Evolutionary conservation across 2,329 filamentous ascomycete species (phyloP).

Genomic region (Apiospora kogelbergensis): DNA sequence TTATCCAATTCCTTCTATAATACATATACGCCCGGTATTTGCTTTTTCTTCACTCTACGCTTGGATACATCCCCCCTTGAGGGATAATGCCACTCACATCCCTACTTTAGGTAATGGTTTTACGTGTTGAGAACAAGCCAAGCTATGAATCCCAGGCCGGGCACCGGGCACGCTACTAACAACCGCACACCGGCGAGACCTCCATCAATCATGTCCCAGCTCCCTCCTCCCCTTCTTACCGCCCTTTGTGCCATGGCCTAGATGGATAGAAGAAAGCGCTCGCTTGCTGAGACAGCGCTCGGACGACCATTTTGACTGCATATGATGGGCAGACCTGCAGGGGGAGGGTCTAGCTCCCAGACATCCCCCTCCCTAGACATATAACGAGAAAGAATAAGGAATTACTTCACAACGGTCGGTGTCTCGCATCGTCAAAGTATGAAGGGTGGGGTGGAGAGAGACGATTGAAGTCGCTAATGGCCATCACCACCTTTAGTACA

Average conservation of each 20-base stretch:
- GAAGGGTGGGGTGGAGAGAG: background rate
- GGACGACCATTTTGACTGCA: background rate
- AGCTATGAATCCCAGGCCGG: background rate
- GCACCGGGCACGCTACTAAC: background rate
- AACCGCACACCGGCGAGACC: background rate
- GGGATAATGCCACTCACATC: background rate
- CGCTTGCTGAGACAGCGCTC: background rate
- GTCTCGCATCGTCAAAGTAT: background rate
- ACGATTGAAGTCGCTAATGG: background rate
- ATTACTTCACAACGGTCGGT: background rate
- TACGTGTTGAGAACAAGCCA: background rate
- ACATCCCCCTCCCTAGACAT: background rate
- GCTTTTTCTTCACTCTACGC: background rate
- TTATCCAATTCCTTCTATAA: background rate
- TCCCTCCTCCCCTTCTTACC: background rate
- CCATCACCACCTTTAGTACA: background rate
- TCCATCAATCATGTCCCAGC: background rate
- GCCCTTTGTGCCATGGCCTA: background rate
- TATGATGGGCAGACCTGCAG: background rate
- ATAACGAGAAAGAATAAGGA: background rate
- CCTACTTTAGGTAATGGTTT: background rate
- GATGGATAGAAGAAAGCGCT: constrained; percentile 4
- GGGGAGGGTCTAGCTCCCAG: background rate
- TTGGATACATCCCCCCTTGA: background rate
- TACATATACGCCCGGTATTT: background rate